phyloP scores from a whole-genome alignment of 2,329 filamentous ascomycete species.

The Paraphaeosphaeria minitans region DNA sequence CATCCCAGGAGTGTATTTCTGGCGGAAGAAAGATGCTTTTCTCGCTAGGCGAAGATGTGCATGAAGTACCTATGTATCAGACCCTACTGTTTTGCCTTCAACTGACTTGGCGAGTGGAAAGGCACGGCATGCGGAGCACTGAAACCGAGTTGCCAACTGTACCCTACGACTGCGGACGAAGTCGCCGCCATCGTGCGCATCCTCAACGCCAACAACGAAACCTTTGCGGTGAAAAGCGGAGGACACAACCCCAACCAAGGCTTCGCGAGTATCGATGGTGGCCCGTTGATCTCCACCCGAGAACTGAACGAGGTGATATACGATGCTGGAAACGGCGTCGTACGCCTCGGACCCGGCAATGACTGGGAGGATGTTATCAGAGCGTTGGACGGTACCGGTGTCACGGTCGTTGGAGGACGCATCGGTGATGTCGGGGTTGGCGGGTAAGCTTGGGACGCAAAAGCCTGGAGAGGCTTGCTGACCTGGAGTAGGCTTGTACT shows the following conservation, averaged over 20 bases:
- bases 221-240: conserved; percentile 62
- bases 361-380: conserved; percentile 43
- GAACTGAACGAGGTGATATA: conserved; percentile 29
- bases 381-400: conserved; percentile 35
- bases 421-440: conserved; percentile 55
- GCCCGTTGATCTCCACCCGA: conserved; percentile 53
- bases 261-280: conserved; percentile 52
- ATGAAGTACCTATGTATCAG: too few species aligned
- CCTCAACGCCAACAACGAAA: conserved; percentile 48
- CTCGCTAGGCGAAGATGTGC: too few species aligned
- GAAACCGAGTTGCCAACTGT: conserved; percentile 36
- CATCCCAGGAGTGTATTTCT: too few species aligned
- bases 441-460: conserved; percentile 34
- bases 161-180: conserved; percentile 51
- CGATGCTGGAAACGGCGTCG: conserved; percentile 22
- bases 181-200: conserved; percentile 59
- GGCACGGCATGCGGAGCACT: conserved; percentile 30
- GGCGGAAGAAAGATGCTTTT: too few species aligned
- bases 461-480: background rate
- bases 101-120: too few species aligned
- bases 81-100: too few species aligned
- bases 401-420: conserved; percentile 51
- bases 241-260: conserved; percentile 54
- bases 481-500: conserved; percentile 33
- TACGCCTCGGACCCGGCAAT: conserved; percentile 35